Conservation (phyloP, 2,329 filamentous ascomycete species). For the Fusarium redolens region DNA sequence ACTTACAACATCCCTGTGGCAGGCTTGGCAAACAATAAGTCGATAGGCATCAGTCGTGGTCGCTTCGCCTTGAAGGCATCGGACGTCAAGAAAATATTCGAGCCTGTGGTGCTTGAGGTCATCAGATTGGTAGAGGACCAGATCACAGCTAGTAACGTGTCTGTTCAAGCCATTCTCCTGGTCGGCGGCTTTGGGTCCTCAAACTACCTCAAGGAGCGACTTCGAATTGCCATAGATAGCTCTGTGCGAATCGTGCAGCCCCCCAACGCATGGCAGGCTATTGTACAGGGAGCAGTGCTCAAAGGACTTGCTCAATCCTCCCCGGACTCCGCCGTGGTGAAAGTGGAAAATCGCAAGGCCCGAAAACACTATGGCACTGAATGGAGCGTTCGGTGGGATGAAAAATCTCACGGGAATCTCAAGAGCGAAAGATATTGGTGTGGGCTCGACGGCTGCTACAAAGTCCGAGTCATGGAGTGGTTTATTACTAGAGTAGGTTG, state of each 20-base stretch:
- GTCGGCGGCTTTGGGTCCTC: constrained; percentile 61
- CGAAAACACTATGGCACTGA: constrained; percentile 59
- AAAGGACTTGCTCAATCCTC: constrained; percentile 57
- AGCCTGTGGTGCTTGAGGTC: constrained; percentile 57
- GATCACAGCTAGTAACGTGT: constrained; percentile 52
- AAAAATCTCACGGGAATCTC: constrained; percentile 47
- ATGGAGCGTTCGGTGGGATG: constrained; percentile 48
- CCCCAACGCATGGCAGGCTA: constrained; percentile 59
- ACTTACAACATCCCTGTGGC: constrained; percentile 54
- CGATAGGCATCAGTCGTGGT: constrained; percentile 52
- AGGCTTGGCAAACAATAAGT: constrained; percentile 54
- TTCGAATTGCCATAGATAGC: constrained; percentile 50
- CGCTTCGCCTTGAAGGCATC: constrained; percentile 52
- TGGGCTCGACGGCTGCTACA: constrained; percentile 51
- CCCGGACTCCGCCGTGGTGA: constrained; percentile 51
- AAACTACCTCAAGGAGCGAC: constrained; percentile 56
- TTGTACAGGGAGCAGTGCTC: constrained; percentile 62
- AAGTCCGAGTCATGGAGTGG: constrained; percentile 57
- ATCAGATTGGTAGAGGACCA: constrained; percentile 58
- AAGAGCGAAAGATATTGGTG: constrained; percentile 51
- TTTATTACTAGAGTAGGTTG: constrained; percentile 53
- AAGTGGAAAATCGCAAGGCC: constrained; percentile 54
- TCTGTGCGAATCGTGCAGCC: constrained; percentile 58
- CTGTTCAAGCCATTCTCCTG: constrained; percentile 56
- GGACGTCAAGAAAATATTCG: constrained; percentile 57